Evolutionary conservation across 176 grass and related monocot genomes (phyloP).

Genomic region (Triticum aestivum): IWGSC_CS_RefSeq_v2.1 NC_057797.1:31245918-31246417

Average conservation of each 20-base stretch:
- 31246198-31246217: background rate
- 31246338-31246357: slow-evolving; percentile 11
- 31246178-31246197: background rate
- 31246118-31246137: slow-evolving; percentile 22
- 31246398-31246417: background rate
- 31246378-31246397: background rate
- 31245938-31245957: background rate
- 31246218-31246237: too few relatives aligned
- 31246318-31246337: background rate
- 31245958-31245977: slow-evolving; percentile 5
- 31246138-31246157: slow-evolving; percentile 11
- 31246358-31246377: background rate
- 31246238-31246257: slow-evolving; percentile 28
- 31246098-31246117: slow-evolving; percentile 10
- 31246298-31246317: slow-evolving; percentile 8
- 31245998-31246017: background rate
- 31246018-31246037: background rate
- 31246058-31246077: background rate
- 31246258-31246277: slow-evolving; percentile 22
- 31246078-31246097: background rate
- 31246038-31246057: too few relatives aligned
- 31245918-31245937: background rate
- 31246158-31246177: slow-evolving; percentile 25
- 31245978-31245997: slow-evolving; percentile 13
- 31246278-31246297: background rate